Percentiles rank a stretch among this genome's conserved stretches.
phyloP scores from a whole-genome alignment of 1,284 basidiomycete species.

The Trametes hirsuta region DNA sequence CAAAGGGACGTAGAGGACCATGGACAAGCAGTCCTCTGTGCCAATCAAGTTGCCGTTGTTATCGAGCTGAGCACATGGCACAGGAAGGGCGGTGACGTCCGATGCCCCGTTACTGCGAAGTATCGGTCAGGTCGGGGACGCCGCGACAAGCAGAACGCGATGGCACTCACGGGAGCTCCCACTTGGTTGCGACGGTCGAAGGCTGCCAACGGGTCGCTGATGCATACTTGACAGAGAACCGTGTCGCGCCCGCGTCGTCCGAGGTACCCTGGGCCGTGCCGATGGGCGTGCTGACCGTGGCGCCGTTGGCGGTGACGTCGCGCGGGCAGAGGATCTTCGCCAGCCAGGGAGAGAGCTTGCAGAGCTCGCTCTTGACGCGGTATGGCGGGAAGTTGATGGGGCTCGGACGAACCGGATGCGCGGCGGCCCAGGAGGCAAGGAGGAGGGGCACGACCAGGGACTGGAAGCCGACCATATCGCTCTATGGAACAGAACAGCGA shows the following conservation, averaged over 20 bases:
- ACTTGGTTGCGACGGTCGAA: constrained; percentile 54
- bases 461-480: constrained; percentile 43
- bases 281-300: constrained; percentile 48
- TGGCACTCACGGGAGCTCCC: constrained; percentile 61
- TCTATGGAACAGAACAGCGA: constrained; percentile 19
- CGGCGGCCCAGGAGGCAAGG: constrained; percentile 35
- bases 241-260: constrained; percentile 49
- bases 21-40: constrained; percentile 80
- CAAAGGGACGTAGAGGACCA: constrained; percentile 72
- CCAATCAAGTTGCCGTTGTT: constrained; percentile 45
- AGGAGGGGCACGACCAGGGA: constrained; percentile 40
- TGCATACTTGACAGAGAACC: constrained; percentile 70
- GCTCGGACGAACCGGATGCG: constrained; percentile 26
- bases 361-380: constrained; percentile 40
- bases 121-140: constrained; percentile 2
- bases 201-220: constrained; percentile 61
- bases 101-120: constrained; percentile 50
- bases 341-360: constrained; percentile 48
- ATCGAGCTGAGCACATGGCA: constrained; percentile 68
- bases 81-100: constrained; percentile 59
- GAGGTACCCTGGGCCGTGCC: constrained; percentile 58
- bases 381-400: constrained; percentile 34
- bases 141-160: background rate
- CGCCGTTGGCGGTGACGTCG: constrained; percentile 29
- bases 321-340: constrained; percentile 46